Percentiles rank a stretch among this genome's conserved stretches.
phyloP scores from a whole-genome alignment of 768 basidiomycete genomes.

The Rhizopogon vulgaris region DNA sequence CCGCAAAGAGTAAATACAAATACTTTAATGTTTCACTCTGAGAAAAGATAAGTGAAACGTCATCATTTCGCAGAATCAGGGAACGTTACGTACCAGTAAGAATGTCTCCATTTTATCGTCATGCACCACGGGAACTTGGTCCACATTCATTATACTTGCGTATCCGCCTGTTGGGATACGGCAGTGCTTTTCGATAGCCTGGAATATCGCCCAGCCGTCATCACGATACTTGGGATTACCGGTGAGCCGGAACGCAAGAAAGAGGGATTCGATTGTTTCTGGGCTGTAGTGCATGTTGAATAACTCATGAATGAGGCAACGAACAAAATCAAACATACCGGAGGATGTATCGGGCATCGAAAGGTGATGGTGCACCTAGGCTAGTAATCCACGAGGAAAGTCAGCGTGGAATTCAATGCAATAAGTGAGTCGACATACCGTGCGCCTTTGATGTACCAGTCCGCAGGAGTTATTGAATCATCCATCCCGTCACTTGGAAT shows the following conservation, averaged over 20 bases:
- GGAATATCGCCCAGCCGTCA: slow-evolving; percentile 85
- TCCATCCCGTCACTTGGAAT: slow-evolving; percentile 52
- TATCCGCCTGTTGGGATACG: slow-evolving; percentile 76
- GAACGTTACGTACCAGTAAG: slow-evolving; percentile 56
- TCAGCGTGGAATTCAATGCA: not conserved
- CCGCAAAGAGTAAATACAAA: slow-evolving; percentile 81
- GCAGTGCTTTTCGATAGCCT: slow-evolving; percentile 83
- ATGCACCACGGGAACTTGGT: slow-evolving; percentile 56
- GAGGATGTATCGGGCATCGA: slow-evolving; percentile 92
- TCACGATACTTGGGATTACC: slow-evolving; percentile 77
- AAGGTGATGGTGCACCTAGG: slow-evolving; percentile 30
- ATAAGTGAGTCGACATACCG: slow-evolving; percentile 31
- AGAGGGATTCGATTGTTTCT: slow-evolving; percentile 92
- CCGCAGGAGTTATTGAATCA: slow-evolving; percentile 30
- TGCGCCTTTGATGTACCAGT: slow-evolving; percentile 93
- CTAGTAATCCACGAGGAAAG: slow-evolving; percentile 9
- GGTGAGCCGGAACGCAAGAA: slow-evolving; percentile 86
- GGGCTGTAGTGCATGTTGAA: slow-evolving; percentile 43
- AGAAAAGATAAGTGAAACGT: not conserved
- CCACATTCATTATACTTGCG: slow-evolving; percentile 79
- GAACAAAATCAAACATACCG: slow-evolving; percentile 38
- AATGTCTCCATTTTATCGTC: slow-evolving; percentile 97
- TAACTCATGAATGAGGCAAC: not conserved
- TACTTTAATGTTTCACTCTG: slow-evolving; percentile 91
- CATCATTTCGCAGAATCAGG: not conserved